Evolutionary conservation across 2,329 filamentous ascomycete genomes (phyloP), one percentile per base, ranked within the genome.

Genomic region (Fusarium ambrosium): DNA sequence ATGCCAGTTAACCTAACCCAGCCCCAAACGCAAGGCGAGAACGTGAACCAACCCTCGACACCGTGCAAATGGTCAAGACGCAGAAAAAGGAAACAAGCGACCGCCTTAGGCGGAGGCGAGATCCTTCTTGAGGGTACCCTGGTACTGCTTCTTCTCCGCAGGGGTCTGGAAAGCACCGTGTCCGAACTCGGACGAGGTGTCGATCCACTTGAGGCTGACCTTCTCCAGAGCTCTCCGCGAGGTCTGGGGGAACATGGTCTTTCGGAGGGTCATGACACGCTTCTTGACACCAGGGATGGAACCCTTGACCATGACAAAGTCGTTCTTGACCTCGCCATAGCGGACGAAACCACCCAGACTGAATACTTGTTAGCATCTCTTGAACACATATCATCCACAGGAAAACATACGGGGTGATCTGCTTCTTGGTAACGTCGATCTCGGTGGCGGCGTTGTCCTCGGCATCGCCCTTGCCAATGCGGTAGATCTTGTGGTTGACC

Each of bases 401-500:
- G 14, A 32, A 16, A 64, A 96, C 96, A 86, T 97, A 98, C 96
- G 96, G 96, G 86, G 96, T 98, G 87, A 99, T 99, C 86, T 91
- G 92, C 94, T 99, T 99, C 94, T 98, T 98, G 89, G 95, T 97
- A 85, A 97, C 92, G 85, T 99, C 97, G 84, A 96, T 92, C 78
- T 98, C 95, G 79, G 97, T 99, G 69, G 96, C 94, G 82, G 95
- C 97, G 88, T 95, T 98, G 86, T 92, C 92, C 85, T 97, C 95
- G 82, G 97, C 94, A 79, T 90, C 90, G 82, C 91, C 96, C 92
- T 97, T 97, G 85, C 96, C 97, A 81, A 99, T 94, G 81, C 97
- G 95, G 94, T 98, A 99, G 85, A 99, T 88, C 94, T 99, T 99
- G 95, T 99, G 97, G 94, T 99, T 99, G 90, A 97, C 94, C 77